Evolutionary conservation across 2,329 filamentous ascomycete species (phyloP).

Genomic region (Botrytis squamosa): DNA sequence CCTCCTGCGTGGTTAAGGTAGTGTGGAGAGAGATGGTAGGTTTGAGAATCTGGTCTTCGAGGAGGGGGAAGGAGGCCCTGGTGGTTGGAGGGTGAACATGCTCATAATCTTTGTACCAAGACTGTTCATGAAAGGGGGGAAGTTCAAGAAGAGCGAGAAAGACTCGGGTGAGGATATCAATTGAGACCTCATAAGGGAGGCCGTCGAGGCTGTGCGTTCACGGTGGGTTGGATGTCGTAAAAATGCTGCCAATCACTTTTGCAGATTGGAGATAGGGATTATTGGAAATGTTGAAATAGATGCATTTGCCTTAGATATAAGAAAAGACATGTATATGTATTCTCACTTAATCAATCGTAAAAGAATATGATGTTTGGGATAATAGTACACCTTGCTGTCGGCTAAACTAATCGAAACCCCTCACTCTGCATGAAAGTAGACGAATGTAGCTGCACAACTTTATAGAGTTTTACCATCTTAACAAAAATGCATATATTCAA

Average conservation of each 20-base stretch:
- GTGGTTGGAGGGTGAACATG: background rate
- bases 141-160: slow-evolving; percentile 12
- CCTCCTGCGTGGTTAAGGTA: background rate
- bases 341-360: background rate
- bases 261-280: background rate
- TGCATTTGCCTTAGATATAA: background rate
- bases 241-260: background rate
- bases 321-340: background rate
- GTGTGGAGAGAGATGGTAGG: background rate
- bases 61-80: background rate
- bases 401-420: background rate
- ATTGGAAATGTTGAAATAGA: background rate
- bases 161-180: slow-evolving; percentile 32
- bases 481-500: background rate
- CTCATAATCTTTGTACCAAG: background rate
- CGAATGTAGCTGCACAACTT: background rate
- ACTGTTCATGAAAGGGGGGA: background rate
- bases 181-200: slow-evolving; percentile 35
- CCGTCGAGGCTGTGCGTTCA: slow-evolving; percentile 27
- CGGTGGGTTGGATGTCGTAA: background rate
- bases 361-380: background rate
- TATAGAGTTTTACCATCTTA: background rate
- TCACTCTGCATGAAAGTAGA: background rate
- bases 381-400: background rate
- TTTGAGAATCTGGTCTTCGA: slow-evolving; percentile 7